Evolutionary conservation across 116 monocot genomes (phyloP).

Genomic region (Cymodocea nodosa): DNA sequence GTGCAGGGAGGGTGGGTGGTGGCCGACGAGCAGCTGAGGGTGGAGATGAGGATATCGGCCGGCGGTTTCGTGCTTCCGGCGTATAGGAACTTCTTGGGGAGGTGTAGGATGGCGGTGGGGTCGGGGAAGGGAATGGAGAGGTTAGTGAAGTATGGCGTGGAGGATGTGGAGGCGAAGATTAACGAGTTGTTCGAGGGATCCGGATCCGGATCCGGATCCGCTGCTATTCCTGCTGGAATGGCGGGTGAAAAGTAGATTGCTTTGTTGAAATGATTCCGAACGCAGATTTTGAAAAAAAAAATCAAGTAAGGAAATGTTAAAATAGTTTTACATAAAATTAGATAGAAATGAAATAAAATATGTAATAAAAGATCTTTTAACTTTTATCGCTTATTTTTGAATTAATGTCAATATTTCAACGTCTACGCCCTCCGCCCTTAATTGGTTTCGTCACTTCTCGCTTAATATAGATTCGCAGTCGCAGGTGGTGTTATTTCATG

Average conservation of each 20-base stretch:
- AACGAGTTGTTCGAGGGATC: constrained; percentile 36
- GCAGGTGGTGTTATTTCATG: too few species aligned
- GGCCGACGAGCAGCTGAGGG: constrained; percentile 42
- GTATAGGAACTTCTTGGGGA: constrained; percentile 37
- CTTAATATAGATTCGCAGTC: too few species aligned
- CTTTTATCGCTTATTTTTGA: too few species aligned
- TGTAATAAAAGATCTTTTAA: too few species aligned
- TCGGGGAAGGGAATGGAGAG: constrained; percentile 13
- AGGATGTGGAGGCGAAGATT: constrained; percentile 47
- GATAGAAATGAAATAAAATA: too few species aligned
- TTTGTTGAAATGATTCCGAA: neutral
- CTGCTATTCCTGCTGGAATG: neutral
- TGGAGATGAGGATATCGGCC: constrained; percentile 32
- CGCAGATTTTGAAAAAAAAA: too few species aligned
- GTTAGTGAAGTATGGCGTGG: constrained; percentile 31
- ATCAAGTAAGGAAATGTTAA: too few species aligned
- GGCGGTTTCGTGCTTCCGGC: constrained; percentile 29
- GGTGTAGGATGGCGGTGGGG: constrained; percentile 11
- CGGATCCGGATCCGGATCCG: too few species aligned
- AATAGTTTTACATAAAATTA: too few species aligned
- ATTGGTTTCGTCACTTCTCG: too few species aligned
- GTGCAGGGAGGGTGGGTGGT: constrained; percentile 52
- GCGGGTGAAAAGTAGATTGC: neutral
- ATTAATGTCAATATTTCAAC: too few species aligned
- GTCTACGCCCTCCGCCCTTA: too few species aligned